These are phyloP conservation scores for Dimocarpus longan DNA, from an alignment of 345 rosid species.

Conservation along the genomic window DNA sequence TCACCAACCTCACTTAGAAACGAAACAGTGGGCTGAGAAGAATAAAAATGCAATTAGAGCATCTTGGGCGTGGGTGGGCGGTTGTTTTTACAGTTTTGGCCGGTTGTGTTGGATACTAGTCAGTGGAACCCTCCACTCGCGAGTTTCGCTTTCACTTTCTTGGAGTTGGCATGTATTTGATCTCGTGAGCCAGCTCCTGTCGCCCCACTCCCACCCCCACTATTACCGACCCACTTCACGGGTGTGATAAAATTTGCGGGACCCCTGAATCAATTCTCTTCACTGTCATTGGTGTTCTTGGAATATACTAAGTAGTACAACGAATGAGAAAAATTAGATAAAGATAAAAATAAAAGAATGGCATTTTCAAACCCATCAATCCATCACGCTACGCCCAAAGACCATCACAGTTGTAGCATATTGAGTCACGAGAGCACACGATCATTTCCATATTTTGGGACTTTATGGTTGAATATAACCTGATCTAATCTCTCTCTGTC, in stretches of 20 bases:
- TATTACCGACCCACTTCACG: conserved; percentile 56
- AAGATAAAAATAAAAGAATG: no score
- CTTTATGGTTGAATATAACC: conserved; percentile 4
- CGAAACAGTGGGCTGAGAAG: background rate
- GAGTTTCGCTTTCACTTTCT: conserved; percentile 8
- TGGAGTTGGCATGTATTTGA: conserved; percentile 1
- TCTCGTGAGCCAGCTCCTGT: conserved; percentile 41
- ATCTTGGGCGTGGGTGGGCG: background rate
- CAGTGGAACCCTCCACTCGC: conserved; percentile 15
- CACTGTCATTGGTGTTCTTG: background rate
- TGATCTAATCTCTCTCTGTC: background rate
- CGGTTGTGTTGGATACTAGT: conserved; percentile 18
- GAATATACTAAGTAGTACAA: background rate
- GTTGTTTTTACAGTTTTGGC: conserved; percentile 25
- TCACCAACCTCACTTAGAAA: background rate
- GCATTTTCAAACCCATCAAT: background rate
- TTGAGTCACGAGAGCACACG: background rate
- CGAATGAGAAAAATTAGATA: background rate
- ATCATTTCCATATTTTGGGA: background rate
- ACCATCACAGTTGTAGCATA: background rate
- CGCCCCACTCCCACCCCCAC: conserved; percentile 28
- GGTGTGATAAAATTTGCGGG: conserved; percentile 18
- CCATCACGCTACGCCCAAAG: background rate
- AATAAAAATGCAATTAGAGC: background rate
- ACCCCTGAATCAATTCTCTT: background rate